phyloP scores from a whole-genome alignment of 176 grass and related monocot species.

The Secale cereale region DNA sequence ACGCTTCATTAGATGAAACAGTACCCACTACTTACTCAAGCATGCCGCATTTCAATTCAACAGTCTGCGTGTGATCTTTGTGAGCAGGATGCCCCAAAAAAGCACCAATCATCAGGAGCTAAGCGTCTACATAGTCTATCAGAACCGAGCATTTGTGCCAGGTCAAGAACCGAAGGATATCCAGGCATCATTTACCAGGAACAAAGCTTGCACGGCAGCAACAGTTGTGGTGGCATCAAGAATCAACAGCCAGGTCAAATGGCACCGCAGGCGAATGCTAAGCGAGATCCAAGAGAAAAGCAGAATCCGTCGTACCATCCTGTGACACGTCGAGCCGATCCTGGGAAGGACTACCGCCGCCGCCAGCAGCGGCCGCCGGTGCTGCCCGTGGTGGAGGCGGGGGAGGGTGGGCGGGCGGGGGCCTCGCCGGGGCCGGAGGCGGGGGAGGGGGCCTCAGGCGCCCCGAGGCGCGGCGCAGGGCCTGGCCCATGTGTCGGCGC shows the following conservation, averaged over 20 bases:
- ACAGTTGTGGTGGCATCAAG: neutral
- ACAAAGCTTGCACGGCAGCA: neutral
- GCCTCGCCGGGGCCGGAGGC: conserved; percentile 1
- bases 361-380: conserved; percentile 9
- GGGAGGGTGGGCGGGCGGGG: neutral
- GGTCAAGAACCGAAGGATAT: neutral
- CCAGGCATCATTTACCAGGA: neutral
- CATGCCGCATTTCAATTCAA: neutral
- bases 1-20: neutral
- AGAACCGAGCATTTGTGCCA: neutral
- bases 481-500: conserved; percentile 45
- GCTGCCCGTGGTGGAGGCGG: neutral
- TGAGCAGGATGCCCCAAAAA: neutral
- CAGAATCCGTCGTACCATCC: conserved; percentile 20
- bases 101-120: neutral
- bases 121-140: too few relatives aligned
- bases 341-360: conserved; percentile 24
- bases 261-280: neutral
- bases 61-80: neutral
- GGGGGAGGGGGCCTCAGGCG: conserved; percentile 23
- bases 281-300: neutral
- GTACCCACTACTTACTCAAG: neutral
- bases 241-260: neutral
- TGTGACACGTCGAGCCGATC: conserved; percentile 29
- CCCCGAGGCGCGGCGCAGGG: conserved; percentile 38